phyloP scores from a whole-genome alignment of 768 basidiomycete species.

The Crucibulum laeve region DNA sequence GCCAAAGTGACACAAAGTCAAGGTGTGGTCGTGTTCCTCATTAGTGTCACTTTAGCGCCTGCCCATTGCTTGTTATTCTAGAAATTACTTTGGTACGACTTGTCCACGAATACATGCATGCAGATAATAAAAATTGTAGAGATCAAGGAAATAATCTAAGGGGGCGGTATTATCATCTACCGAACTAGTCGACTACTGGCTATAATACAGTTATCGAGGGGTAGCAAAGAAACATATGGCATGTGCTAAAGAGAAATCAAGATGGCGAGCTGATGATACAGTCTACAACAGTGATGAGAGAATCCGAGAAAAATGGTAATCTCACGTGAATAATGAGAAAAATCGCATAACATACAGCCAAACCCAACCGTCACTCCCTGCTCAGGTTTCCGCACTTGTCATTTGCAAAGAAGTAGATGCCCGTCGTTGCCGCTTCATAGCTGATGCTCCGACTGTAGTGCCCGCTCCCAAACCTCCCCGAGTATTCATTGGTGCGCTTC shows the following conservation, averaged over 20 bases:
- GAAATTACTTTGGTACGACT: too few species aligned
- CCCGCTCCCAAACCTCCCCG: conserved; percentile 19
- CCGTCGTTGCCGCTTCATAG: conserved; percentile 81
- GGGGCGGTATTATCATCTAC: conserved; percentile 16
- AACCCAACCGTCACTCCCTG: conserved; percentile 4
- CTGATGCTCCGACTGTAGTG: conserved; percentile 27
- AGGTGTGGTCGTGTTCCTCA: too few species aligned
- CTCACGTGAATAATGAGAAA: conserved; percentile 11
- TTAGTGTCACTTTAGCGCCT: too few species aligned
- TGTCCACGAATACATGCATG: conserved; percentile 7
- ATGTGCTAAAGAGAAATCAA: conserved; percentile 6
- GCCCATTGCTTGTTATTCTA: too few species aligned
- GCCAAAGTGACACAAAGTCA: too few species aligned
- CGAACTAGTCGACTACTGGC: not conserved
- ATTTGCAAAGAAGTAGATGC: conserved; percentile 56
- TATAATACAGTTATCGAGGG: conserved; percentile 3
- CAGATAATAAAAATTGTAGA: conserved; percentile 8
- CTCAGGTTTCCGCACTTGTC: conserved; percentile 28
- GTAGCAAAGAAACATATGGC: not conserved
- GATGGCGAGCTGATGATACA: conserved; percentile 23
- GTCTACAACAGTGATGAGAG: conserved; percentile 28
- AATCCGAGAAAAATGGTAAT: conserved; percentile 12
- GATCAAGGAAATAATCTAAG: conserved; percentile 24
- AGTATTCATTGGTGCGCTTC: conserved; percentile 29
- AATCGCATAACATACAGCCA: conserved; percentile 11